Conservation (phyloP, 225 moss, liverwort and hornwort species). For the Bryum argenteum region DNA sequence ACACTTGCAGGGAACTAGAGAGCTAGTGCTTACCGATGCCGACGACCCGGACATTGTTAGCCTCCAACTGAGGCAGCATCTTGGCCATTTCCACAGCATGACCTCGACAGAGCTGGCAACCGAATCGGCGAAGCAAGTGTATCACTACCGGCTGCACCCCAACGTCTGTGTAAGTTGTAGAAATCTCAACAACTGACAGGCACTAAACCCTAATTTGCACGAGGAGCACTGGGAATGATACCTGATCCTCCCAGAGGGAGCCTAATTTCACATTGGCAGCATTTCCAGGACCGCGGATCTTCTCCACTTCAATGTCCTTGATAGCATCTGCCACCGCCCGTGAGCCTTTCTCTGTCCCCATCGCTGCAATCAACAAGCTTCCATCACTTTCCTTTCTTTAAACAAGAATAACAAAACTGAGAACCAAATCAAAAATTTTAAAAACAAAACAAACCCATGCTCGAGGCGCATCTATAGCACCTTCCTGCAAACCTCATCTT, state of each 20-base stretch:
- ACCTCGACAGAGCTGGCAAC: conserved; percentile 85
- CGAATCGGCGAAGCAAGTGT: conserved; percentile 87
- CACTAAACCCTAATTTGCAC: not conserved
- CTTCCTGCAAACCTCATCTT: not conserved
- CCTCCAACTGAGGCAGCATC: conserved; percentile 74
- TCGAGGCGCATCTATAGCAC: not conserved
- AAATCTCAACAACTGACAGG: not conserved
- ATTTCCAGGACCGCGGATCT: conserved; percentile 69
- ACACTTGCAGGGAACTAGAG: not conserved
- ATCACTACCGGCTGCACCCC: conserved; percentile 72
- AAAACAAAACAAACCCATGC: not conserved
- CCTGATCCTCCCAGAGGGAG: conserved; percentile 88
- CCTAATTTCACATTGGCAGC: conserved; percentile 47
- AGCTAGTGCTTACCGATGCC: conserved; percentile 59
- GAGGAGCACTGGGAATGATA: not conserved
- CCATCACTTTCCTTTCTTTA: not conserved
- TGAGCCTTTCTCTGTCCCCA: conserved; percentile 50
- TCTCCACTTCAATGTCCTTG: conserved; percentile 74
- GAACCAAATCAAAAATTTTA: not conserved
- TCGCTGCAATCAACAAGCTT: conserved; percentile 19
- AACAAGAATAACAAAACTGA: not conserved
- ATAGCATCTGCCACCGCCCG: conserved; percentile 63
- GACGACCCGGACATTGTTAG: conserved; percentile 66
- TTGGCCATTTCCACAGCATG: conserved; percentile 73
- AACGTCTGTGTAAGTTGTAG: not conserved